A percentile compares a stretch with the other conserved stretches of the same genome.
Evolutionary conservation across 345 rosid genomes (phyloP).

Genomic region (Rubroshorea leprosula): DNA sequence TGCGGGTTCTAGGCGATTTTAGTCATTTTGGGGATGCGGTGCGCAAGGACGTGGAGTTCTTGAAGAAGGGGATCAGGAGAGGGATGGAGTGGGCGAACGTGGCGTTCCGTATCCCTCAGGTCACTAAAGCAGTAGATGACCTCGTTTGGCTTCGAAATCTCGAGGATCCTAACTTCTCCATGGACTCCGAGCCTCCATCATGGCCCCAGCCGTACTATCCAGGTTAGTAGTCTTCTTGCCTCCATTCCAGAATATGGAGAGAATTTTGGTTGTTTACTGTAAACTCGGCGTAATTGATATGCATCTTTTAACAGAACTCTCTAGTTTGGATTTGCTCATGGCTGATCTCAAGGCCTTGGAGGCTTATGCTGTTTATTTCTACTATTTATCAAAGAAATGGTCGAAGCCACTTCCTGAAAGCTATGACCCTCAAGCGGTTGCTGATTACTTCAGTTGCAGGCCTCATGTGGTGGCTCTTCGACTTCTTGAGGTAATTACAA

Average conservation of each 20-base stretch:
- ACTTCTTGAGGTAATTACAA: constrained; percentile 70
- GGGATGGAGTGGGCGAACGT: constrained; percentile 76
- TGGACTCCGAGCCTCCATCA: constrained; percentile 27
- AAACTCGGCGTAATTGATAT: constrained; percentile 4
- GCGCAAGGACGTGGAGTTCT: constrained; percentile 53
- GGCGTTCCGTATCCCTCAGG: constrained; percentile 55
- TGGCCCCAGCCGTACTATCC: constrained; percentile 80
- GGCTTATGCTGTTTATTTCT: constrained; percentile 60
- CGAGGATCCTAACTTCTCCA: constrained; percentile 47
- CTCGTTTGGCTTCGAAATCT: constrained; percentile 72
- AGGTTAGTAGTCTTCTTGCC: constrained; percentile 38
- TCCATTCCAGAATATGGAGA: too few relatives aligned
- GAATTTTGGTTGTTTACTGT: too few relatives aligned
- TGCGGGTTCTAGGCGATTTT: constrained; percentile 37
- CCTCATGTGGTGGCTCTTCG: constrained; percentile 84
- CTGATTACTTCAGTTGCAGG: constrained; percentile 76
- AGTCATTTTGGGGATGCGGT: constrained; percentile 56
- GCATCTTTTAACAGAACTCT: constrained; percentile 45
- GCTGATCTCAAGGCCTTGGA: constrained; percentile 92
- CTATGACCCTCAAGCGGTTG: constrained; percentile 66
- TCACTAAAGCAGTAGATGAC: constrained; percentile 50
- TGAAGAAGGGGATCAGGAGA: constrained; percentile 43
- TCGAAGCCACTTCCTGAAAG: constrained; percentile 89
- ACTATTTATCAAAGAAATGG: constrained; percentile 62
- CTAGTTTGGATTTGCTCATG: constrained; percentile 78